Evolutionary conservation across 768 basidiomycete species (phyloP), one percentile per base, ranked within the genome.

Genomic region (Naematelia aurantialba): DNA sequence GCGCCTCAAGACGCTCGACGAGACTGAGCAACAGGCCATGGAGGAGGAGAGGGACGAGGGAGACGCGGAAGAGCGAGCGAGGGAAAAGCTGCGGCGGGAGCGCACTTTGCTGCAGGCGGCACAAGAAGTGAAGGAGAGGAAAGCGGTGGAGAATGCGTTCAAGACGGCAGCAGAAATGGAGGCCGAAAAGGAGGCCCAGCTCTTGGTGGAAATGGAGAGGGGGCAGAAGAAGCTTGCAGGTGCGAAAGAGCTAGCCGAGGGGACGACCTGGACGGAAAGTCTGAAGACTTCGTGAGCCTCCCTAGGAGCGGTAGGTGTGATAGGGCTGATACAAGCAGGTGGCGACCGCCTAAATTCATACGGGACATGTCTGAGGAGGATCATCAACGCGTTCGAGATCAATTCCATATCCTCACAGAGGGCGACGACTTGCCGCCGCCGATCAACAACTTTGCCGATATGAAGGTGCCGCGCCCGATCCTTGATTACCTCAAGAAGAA

Each of bases 401-500:
- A 92, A 78, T 85, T 87, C 70, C 93, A 98, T 76, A 96, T 99
- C 73, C 81, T 96, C 17, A 87, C 89, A n/a, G 91, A 96, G 62
- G 93, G 94, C 12, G 88, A 96, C 59, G 85, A 91, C 69, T 81
- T 98, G 27, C 94, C 96, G 1, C 91, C 91, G 8, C 91, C 96
- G 0, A 94, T 97, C 52, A 86, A 89, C 60, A 84, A 87, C 63
- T 98, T 98, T 78, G 82, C 81, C 29, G 94, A 98, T 73, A 99
- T 99, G 96, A 98, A 97, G 81, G 86, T 99, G n/a, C 96, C 94
- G 5, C 83, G 83, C 42, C 82, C 87, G 2, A 85, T 98, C 45
- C 79, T 98, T 8, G 84, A 89, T 58, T 87, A 87, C 76, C 82
- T 99, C 49, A 87, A 85, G 76, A 82, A 84, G 29, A 91, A 92